Evolutionary conservation across 2,329 filamentous ascomycete genomes (phyloP), one percentile per base, ranked within the genome.

Genomic region (Xenosphaeropsis pyriputrescens): DNA sequence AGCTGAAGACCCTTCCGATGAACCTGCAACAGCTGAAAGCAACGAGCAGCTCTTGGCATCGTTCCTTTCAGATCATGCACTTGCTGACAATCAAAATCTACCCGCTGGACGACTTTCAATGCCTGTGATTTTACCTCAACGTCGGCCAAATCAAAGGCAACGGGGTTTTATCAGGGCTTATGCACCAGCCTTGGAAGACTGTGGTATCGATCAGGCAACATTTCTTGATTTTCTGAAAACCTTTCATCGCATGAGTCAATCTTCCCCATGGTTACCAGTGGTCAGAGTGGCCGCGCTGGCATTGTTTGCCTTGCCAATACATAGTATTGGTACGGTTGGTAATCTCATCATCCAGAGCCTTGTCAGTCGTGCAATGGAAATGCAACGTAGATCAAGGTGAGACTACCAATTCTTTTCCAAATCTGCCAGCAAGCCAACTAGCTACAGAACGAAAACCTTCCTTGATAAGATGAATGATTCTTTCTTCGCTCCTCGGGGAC

Each of bases 401-500:
- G 29, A 9, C n/a, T 30, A 9, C n/a, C 29, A 9, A 9, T 30
- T 29, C 17, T 22, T 47, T 46, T n/a, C n/a, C n/a, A n/a, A n/a
- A n/a, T n/a, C n/a, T n/a, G n/a, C n/a, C n/a, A n/a, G n/a, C n/a
- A n/a, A n/a, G n/a, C n/a, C n/a, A n/a, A n/a, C n/a, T n/a, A n/a
- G n/a, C n/a, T n/a, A n/a, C n/a, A n/a, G n/a, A 39, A 39, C 39
- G 6, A 73, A 73, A 45, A 56, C 50, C 1, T 76, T 71, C 46
- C 59, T 78, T 7, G 61, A 71, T 43, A 54, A 57, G 33, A 59
- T 72, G 43, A 77, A 77, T 45, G 55, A 62, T 6, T 56, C 65
- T 0, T 61, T 73, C 36, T 78, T 77, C 49, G 60, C 56, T 32
- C 70, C 72, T 0, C 60, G 61, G 1, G 72, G 72, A 0, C 57